phyloP scores from a whole-genome alignment of 768 basidiomycete genomes.

The Naganishia antarctica region DNA sequence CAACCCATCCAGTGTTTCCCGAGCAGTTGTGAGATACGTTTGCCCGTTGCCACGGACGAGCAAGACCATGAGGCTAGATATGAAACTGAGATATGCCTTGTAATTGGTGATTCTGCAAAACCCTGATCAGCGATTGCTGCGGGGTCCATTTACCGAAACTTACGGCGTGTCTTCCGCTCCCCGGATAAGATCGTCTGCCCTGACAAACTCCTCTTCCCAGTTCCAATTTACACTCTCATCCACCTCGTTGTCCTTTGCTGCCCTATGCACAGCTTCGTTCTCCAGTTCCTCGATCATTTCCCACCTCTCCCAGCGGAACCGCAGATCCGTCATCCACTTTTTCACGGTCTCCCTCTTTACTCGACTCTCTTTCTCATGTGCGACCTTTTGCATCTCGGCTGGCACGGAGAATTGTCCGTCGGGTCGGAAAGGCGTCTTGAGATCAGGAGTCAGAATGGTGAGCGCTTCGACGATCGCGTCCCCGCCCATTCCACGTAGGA shows the following conservation, averaged over 20 bases:
- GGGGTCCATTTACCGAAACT: neutral
- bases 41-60: neutral
- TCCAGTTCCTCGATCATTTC: slow-evolving; percentile 25
- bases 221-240: slow-evolving; percentile 16
- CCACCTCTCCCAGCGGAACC: slow-evolving; percentile 28
- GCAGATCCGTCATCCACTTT: slow-evolving; percentile 23
- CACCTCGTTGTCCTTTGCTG: neutral
- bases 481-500: slow-evolving; percentile 15
- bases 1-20: slow-evolving; percentile 30
- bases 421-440: slow-evolving; percentile 1
- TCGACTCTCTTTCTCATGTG: neutral
- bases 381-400: slow-evolving; percentile 4
- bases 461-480: neutral
- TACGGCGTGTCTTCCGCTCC: slow-evolving; percentile 29
- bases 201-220: slow-evolving; percentile 29
- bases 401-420: slow-evolving; percentile 1
- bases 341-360: slow-evolving; percentile 14
- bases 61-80: slow-evolving; percentile 24
- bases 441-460: slow-evolving; percentile 9
- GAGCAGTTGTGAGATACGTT: slow-evolving; percentile 20
- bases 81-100: slow-evolving; percentile 25
- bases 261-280: neutral
- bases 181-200: slow-evolving; percentile 24
- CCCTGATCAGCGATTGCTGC: neutral
- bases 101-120: slow-evolving; percentile 28